Base-by-base conservation (phyloP, 441 rosid genomes). In the Gossypium laxum region DNA sequence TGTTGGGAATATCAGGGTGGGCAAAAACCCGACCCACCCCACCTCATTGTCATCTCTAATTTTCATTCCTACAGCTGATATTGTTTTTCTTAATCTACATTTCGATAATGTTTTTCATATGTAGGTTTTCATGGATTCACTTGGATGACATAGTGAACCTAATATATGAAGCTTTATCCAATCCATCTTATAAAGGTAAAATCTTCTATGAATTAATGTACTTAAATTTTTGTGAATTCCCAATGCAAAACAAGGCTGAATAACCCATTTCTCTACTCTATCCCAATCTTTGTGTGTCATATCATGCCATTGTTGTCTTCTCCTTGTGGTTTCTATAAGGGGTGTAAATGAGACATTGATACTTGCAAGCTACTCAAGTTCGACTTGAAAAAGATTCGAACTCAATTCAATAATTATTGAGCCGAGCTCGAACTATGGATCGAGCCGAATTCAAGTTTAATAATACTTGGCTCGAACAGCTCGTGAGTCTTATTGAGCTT, bases 51-150 rank as follows among this genome's bases (percentile, higher is more conserved):
- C 11, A 34, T 34, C 43, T 34, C 43, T 34, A 7, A 6, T 7
- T 34, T 34, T 32, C 26, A 1, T 66, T 57, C 58, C 28, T 47
- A 2, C 3, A 67, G 19, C 18, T 59, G 11, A 10, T 67, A 56
- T 51, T 55, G 30, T 71, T 63, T 47, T 47, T 2, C 0, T 43
- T 0, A 38, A n/a, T 56, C 6, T n/a, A 50, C 15, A 6, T 8
- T 14, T 43, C 28, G 22, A 14, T 57, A 22, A 14, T 57, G 51
- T 32, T 81, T 56, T 34, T 12, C 58, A 60, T 74, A 69, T 34
- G 43, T 79, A 91, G 96, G 98, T 89, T 93, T 83, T 93, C 97
- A 63, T 91, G 97, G 98, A 89, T 93, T 79, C 97, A 93, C 76
- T 81, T 91, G 86, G 96, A 93, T 45, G 98, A 90, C 83, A 62